Evolutionary conservation across 768 basidiomycete genomes (phyloP).

Genomic region (Lactifluus pinguis): DNA sequence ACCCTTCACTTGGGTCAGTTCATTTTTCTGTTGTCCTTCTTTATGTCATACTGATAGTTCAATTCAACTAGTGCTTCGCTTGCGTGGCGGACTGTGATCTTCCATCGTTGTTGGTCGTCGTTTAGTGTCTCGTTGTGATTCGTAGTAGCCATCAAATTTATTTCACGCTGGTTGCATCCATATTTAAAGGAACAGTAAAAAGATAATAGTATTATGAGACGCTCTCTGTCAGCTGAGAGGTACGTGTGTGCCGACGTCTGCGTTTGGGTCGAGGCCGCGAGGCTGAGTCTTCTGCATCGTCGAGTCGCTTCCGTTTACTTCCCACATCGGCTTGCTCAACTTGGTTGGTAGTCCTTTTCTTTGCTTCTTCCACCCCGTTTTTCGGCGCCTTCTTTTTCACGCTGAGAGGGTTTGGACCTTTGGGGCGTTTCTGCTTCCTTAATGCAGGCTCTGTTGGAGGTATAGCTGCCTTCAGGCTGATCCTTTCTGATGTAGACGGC

Average conservation of each 20-base stretch:
- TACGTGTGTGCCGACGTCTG: constrained; percentile 22
- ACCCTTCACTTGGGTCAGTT: constrained; percentile 50
- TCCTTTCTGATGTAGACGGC: constrained; percentile 40
- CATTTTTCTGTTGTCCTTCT: not conserved
- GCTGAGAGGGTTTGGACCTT: constrained; percentile 88
- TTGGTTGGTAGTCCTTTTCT: constrained; percentile 9
- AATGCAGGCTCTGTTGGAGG: constrained; percentile 31
- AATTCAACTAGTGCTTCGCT: constrained; percentile 41
- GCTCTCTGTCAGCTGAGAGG: not conserved
- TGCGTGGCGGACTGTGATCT: constrained; percentile 56
- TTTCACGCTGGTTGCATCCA: not conserved
- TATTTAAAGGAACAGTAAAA: not conserved
- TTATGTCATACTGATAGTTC: constrained; percentile 2
- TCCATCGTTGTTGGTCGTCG: not conserved
- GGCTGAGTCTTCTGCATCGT: constrained; percentile 1
- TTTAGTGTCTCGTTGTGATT: not conserved
- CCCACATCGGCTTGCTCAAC: constrained; percentile 17
- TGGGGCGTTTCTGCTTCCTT: constrained; percentile 61
- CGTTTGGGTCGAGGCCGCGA: constrained; percentile 19
- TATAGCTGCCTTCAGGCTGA: constrained; percentile 31
- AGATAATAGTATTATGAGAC: not conserved
- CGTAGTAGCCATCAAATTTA: not conserved
- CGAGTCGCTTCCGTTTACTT: constrained; percentile 25
- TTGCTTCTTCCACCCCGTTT: constrained; percentile 25
- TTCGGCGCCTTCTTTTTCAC: constrained; percentile 64